These are phyloP conservation scores for Trichoderma polysporum DNA, from an alignment of 2,329 filamentous ascomycete genomes.

Conservation along the genomic window DNA sequence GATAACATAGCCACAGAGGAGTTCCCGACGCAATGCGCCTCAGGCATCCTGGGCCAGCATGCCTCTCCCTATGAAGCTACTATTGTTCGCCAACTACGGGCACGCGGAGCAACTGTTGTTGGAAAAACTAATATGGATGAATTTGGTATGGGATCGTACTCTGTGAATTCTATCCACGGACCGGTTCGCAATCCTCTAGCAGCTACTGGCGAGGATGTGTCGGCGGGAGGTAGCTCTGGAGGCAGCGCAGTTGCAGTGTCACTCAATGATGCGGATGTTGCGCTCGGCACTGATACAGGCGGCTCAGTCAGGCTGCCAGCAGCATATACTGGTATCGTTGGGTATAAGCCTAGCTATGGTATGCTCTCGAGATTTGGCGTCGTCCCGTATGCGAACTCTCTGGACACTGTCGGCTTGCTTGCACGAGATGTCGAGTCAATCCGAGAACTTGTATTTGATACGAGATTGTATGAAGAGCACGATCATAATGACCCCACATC, in stretches of 20 bases:
- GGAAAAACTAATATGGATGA: constrained; percentile 95
- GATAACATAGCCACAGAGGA: constrained; percentile 71
- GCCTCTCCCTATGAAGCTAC: constrained; percentile 79
- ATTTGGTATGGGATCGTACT: constrained; percentile 93
- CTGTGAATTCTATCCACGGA: constrained; percentile 67
- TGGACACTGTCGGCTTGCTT: constrained; percentile 85
- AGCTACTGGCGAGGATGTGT: constrained; percentile 44
- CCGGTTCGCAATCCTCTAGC: constrained; percentile 56
- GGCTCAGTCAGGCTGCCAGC: constrained; percentile 85
- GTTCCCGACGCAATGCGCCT: constrained; percentile 80
- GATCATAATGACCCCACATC: constrained; percentile 77
- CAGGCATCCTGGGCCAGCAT: constrained; percentile 68
- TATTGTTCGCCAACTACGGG: constrained; percentile 67
- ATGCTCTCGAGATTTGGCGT: constrained; percentile 83
- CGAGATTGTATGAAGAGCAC: constrained; percentile 48
- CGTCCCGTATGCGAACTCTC: constrained; percentile 86
- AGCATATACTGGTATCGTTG: constrained; percentile 78
- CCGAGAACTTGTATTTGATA: constrained; percentile 52
- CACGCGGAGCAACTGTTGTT: constrained; percentile 61
- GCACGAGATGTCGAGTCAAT: constrained; percentile 55
- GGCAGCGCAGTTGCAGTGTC: constrained; percentile 87
- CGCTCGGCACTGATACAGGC: constrained; percentile 90
- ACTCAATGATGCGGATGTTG: constrained; percentile 56
- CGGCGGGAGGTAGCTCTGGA: constrained; percentile 87
- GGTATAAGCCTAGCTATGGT: constrained; percentile 91